Evolutionary conservation across 139 green algal genomes (phyloP), one percentile per base, ranked within the genome.

Genomic region (Ettlia oleoabundans): DNA sequence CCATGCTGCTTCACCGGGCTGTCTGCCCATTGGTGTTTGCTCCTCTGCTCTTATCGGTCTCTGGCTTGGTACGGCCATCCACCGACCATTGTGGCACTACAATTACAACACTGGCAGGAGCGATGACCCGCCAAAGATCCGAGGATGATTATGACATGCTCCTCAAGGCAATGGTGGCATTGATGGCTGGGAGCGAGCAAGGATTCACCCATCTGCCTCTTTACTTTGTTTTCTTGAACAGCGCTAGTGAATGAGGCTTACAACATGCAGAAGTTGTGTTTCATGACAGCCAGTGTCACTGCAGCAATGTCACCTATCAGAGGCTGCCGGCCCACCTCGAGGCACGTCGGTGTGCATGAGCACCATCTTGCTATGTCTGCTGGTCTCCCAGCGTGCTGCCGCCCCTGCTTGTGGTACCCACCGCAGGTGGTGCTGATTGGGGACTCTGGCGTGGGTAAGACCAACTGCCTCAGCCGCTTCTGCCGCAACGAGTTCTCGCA

Each of bases 371-470:
- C n/a, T n/a, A n/a, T n/a, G n/a, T n/a, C n/a, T n/a, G n/a, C n/a
- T n/a, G n/a, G n/a, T n/a, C n/a, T n/a, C n/a, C n/a, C n/a, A n/a
- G n/a, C n/a, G n/a, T n/a, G n/a, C n/a, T n/a, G n/a, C n/a, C n/a
- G n/a, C n/a, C n/a, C n/a, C n/a, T n/a, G n/a, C 55, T 10, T 37
- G 40, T 51, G 30, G 10, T 61, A 8, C 32, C 35, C 30, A 26
- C 33, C 41, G 61, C 76, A 99, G 87, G 93, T 98, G 21, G 96
- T 99, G 40, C 85, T 99, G n/a, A 98, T 99, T 82, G 96, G 96
- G n/a, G 96, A 99, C 88, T 96, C 90, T 6, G 96, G 95, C 5
- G 96, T 99, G 0, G 96, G 96, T 51, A 99, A 99, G 89, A 97
- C 93, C 67, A 98, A 99, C 89, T 76, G 98, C 77, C 91, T 99